These are phyloP conservation scores for Paracamarosporium sp. DNA, from an alignment of 2,329 filamentous ascomycete species.

Conservation along the genomic window DNA sequence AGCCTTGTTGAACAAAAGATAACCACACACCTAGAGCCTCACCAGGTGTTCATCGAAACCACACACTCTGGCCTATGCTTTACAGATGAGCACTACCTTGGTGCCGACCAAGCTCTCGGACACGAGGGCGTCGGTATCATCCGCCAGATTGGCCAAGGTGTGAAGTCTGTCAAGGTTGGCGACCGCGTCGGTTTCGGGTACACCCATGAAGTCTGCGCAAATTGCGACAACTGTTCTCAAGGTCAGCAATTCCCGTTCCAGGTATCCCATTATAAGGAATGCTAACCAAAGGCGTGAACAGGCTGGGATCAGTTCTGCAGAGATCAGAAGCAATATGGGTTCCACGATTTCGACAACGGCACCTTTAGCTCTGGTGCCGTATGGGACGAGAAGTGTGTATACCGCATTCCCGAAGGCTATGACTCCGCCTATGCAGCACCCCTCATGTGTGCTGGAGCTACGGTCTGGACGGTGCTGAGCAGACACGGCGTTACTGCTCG, in stretches of 20 bases:
- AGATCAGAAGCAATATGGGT: background rate
- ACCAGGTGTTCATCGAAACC: background rate
- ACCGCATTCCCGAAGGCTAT: background rate
- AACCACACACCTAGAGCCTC: background rate
- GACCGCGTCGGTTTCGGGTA: background rate
- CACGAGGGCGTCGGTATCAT: conserved; percentile 1
- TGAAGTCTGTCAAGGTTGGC: background rate
- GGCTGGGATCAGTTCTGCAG: background rate
- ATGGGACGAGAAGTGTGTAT: background rate
- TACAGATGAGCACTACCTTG: background rate
- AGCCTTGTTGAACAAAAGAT: background rate
- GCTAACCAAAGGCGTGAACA: background rate
- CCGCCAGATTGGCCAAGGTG: background rate
- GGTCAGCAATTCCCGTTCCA: background rate
- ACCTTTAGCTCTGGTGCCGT: background rate
- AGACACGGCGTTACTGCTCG: background rate
- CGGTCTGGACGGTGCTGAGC: background rate
- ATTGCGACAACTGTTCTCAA: background rate
- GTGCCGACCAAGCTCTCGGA: background rate
- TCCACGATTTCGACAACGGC: background rate
- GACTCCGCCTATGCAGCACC: background rate
- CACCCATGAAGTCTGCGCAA: background rate
- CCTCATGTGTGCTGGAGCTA: conserved; percentile 5
- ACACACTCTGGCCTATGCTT: background rate
- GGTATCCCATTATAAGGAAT: background rate